phyloP scores from a whole-genome alignment of 768 basidiomycete genomes.

The Neoboletus subvelutipes region DNA sequence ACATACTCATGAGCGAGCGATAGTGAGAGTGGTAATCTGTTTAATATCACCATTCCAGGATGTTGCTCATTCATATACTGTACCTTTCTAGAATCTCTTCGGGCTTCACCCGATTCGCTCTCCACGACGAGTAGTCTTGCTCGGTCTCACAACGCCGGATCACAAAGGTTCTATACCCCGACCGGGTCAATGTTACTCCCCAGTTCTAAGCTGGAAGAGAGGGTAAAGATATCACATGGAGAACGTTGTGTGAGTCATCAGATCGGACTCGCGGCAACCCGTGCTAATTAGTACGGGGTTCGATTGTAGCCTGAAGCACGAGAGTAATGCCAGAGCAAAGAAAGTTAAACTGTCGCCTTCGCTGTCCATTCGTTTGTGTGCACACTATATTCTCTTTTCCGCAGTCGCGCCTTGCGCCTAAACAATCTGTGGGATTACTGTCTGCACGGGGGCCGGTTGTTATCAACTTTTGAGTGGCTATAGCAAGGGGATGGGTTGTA shows the following conservation, averaged over 20 bases:
- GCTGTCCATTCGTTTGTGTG: not conserved
- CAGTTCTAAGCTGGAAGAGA: not conserved
- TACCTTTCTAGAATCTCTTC: too few species aligned
- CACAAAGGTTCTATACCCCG: not conserved
- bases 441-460: not conserved
- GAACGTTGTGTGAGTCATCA: not conserved
- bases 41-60: not conserved
- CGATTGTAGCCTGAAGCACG: too few species aligned
- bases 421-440: not conserved
- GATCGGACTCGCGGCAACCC: not conserved
- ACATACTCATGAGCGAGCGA: slow-evolving; percentile 46
- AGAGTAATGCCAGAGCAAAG: not conserved
- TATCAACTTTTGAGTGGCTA: not conserved
- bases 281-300: not conserved
- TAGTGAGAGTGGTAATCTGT: slow-evolving; percentile 1
- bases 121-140: not conserved
- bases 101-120: too few species aligned
- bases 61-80: too few species aligned
- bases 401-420: not conserved
- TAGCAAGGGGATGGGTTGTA: not conserved
- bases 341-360: not conserved
- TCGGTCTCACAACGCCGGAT: not conserved
- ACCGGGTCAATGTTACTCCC: not conserved
- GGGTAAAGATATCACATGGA: not conserved
- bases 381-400: not conserved